Evolutionary conservation across 768 basidiomycete genomes (phyloP).

Genomic region (Hebeloma cylindrosporum): DNA sequence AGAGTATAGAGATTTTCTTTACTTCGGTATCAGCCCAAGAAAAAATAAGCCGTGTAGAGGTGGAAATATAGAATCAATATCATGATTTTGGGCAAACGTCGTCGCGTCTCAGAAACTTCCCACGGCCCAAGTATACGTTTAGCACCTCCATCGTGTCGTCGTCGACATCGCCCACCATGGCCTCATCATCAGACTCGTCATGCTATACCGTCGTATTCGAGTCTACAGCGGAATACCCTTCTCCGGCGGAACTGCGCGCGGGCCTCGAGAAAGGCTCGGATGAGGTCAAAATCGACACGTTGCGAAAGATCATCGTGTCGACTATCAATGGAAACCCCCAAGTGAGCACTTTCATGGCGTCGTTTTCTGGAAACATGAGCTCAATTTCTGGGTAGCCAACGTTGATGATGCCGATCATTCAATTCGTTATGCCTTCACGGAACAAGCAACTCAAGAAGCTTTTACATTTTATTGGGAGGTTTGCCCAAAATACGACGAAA

Average conservation of each 20-base stretch:
- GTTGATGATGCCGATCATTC: conserved; percentile 97
- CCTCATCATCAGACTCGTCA: conserved; percentile 52
- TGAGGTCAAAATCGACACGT: conserved; percentile 94
- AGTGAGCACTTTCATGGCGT: conserved; percentile 43
- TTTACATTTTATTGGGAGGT: conserved; percentile 97
- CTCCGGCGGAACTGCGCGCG: conserved; percentile 78
- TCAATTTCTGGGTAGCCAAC: conserved; percentile 55
- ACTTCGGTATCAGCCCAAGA: no score
- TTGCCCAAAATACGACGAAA: conserved; percentile 96
- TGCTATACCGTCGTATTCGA: conserved; percentile 83
- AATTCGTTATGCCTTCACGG: conserved; percentile 93
- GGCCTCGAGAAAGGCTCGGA: conserved; percentile 93
- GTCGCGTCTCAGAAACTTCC: conserved; percentile 27
- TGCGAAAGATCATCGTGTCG: conserved; percentile 89
- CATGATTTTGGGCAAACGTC: conserved; percentile 16
- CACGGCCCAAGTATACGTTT: conserved; percentile 19
- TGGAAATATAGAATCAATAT: no score
- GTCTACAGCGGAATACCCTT: conserved; percentile 69
- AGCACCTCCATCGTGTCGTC: conserved; percentile 20
- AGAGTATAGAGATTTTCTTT: conserved; percentile 3
- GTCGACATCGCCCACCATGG: conserved; percentile 28
- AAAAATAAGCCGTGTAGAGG: no score
- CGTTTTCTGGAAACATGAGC: not conserved
- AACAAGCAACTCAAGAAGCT: conserved; percentile 98
- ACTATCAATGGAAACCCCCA: conserved; percentile 95